Evolutionary conservation across 352 stramenopile genomes (phyloP).

Genomic region (Phytopythium boreale): DNA sequence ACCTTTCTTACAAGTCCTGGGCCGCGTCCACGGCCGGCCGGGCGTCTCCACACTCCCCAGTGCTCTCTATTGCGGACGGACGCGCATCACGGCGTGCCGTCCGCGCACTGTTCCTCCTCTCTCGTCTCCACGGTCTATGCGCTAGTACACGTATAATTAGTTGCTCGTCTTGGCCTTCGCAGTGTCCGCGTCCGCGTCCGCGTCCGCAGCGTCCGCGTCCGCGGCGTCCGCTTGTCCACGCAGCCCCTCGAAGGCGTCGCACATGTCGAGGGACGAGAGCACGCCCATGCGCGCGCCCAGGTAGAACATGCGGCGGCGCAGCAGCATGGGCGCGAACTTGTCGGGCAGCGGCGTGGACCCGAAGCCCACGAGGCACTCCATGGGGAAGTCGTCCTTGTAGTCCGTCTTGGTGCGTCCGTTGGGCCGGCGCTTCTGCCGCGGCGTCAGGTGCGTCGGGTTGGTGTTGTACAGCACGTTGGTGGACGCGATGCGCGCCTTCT

Average conservation of each 20-base stretch:
- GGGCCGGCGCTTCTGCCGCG: slow-evolving; percentile 21
- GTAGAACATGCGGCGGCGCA: slow-evolving; percentile 41
- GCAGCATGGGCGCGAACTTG: slow-evolving; percentile 26
- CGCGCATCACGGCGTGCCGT: no score
- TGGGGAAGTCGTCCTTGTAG: slow-evolving; percentile 21
- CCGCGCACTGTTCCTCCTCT: no score
- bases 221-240: no score
- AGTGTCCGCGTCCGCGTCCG: no score
- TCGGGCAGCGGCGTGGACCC: slow-evolving; percentile 34
- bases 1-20: no score
- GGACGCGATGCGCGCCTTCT: slow-evolving; percentile 12
- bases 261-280: slow-evolving; percentile 25
- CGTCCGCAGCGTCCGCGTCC: no score
- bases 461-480: slow-evolving; percentile 42
- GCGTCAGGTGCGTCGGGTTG: slow-evolving; percentile 48
- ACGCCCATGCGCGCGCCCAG: slow-evolving; percentile 29
- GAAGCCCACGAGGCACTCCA: slow-evolving; percentile 46
- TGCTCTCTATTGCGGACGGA: no score
- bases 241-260: slow-evolving; percentile 24
- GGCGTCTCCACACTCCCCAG: no score
- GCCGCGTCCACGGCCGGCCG: no score
- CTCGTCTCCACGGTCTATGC: no score
- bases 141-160: no score
- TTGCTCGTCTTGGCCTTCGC: no score
- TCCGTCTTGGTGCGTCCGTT: slow-evolving; percentile 19